Conservation (phyloP, 495 filamentous ascomycete species). For the Astrothelium subdiscretum region DNA sequence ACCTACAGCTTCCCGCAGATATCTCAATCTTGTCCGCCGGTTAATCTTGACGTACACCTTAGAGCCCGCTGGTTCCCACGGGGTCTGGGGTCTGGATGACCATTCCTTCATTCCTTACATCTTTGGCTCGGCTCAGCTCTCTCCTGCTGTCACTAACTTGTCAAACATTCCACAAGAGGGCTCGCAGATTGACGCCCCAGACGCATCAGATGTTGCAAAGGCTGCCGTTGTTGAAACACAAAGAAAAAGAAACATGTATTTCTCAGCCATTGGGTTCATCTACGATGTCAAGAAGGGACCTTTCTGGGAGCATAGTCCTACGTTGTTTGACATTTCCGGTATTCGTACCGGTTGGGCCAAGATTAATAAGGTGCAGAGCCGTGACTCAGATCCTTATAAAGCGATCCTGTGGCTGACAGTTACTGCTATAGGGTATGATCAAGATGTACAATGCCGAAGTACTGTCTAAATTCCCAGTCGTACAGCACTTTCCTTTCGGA, state of each 20-base stretch:
- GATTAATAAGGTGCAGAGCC: slow-evolving; percentile 69
- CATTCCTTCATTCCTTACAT: slow-evolving; percentile 96
- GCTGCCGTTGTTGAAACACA: slow-evolving; percentile 52
- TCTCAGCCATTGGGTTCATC: slow-evolving; percentile 96
- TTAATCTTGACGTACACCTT: slow-evolving; percentile 88
- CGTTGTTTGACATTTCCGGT: slow-evolving; percentile 89
- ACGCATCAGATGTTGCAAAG: slow-evolving; percentile 58
- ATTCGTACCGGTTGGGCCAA: slow-evolving; percentile 90
- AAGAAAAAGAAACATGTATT: slow-evolving; percentile 75
- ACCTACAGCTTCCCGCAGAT: slow-evolving; percentile 35
- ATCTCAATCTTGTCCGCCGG: slow-evolving; percentile 69
- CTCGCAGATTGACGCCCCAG: slow-evolving; percentile 57
- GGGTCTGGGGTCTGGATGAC: slow-evolving; percentile 96
- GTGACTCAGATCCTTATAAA: background rate
- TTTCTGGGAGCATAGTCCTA: slow-evolving; percentile 97
- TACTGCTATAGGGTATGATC: slow-evolving; percentile 45
- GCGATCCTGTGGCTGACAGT: background rate
- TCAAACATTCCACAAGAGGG: slow-evolving; percentile 61
- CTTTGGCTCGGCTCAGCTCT: slow-evolving; percentile 83
- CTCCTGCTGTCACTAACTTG: slow-evolving; percentile 53
- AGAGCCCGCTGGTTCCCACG: slow-evolving; percentile 66
- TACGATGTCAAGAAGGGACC: slow-evolving; percentile 95
- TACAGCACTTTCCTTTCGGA: slow-evolving; percentile 64
- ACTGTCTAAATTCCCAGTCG: slow-evolving; percentile 57
- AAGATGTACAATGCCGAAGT: slow-evolving; percentile 66